Conservation (phyloP, 2,329 filamentous ascomycete genomes). For the Aspergillus vadensis region DNA sequence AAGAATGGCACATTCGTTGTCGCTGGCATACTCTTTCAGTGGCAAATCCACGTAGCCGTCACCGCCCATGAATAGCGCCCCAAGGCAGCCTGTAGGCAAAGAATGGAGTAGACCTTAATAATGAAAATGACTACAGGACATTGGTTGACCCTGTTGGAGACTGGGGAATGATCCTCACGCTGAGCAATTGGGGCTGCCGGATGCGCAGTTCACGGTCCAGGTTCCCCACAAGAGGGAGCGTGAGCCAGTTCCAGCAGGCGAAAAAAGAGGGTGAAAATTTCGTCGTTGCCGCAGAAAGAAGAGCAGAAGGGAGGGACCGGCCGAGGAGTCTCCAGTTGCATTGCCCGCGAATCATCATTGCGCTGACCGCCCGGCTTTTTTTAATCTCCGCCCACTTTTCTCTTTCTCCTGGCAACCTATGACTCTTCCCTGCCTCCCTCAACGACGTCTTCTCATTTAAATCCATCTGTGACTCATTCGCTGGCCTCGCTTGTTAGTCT, state of each 20-base stretch:
- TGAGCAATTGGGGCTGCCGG: constrained; percentile 21
- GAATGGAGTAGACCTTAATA: constrained; percentile 10
- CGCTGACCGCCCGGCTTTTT: constrained; percentile 31
- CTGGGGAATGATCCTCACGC: constrained; percentile 19
- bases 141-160: constrained; percentile 11
- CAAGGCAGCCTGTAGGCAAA: not conserved
- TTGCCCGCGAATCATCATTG: constrained; percentile 17
- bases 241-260: not conserved
- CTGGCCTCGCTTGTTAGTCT: constrained; percentile 15
- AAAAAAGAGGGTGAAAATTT: constrained; percentile 24
- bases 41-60: constrained; percentile 5
- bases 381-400: constrained; percentile 31
- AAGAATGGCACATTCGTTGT: not conserved
- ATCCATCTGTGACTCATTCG: constrained; percentile 18
- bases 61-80: no score
- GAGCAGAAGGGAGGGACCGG: constrained; percentile 7
- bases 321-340: constrained; percentile 16
- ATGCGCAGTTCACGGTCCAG: constrained; percentile 18
- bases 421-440: constrained; percentile 33
- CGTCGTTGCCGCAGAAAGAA: constrained; percentile 29
- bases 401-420: constrained; percentile 23
- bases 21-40: not conserved
- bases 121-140: constrained; percentile 17
- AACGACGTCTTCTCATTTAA: constrained; percentile 28
- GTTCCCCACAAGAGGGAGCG: constrained; percentile 22